phyloP scores from a whole-genome alignment of 805 yeast genomes.

The Teunomyces kruisii region DNA sequence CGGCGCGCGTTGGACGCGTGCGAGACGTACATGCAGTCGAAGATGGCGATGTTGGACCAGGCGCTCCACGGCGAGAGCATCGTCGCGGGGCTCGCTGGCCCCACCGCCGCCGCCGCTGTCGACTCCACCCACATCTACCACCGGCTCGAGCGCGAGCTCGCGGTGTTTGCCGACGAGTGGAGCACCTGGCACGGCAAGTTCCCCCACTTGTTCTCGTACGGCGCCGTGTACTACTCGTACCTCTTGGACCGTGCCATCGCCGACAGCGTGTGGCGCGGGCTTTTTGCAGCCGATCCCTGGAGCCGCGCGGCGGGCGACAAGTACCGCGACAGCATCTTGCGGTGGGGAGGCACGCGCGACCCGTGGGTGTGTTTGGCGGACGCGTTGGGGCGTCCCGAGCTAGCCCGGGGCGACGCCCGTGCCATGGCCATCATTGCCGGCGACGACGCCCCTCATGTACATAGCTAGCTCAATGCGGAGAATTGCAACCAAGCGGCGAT shows the following conservation, averaged over 20 bases:
- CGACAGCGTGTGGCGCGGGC: constrained; percentile 71
- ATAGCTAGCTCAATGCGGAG: not conserved
- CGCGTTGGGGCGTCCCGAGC: constrained; percentile 62
- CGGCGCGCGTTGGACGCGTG: constrained; percentile 57
- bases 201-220: constrained; percentile 91
- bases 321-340: constrained; percentile 66
- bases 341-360: constrained; percentile 92
- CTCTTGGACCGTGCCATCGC: constrained; percentile 92
- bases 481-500: no score
- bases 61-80: constrained; percentile 54
- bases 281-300: constrained; percentile 72
- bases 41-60: constrained; percentile 90
- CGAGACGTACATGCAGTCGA: constrained; percentile 82
- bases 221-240: constrained; percentile 91
- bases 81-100: no score
- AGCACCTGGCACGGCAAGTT: constrained; percentile 93
- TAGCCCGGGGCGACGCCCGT: constrained; percentile 62
- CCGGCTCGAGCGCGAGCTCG: constrained; percentile 54
- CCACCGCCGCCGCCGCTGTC: no score
- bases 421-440: constrained; percentile 58
- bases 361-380: constrained; percentile 87
- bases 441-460: no score
- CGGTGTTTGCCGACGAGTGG: constrained; percentile 63
- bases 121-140: constrained; percentile 67
- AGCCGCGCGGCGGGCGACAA: constrained; percentile 71